Percentiles rank a stretch among this genome's conserved stretches.
Conservation (phyloP, 2,329 filamentous ascomycete genomes). For the Stachybotrys elegans region DNA sequence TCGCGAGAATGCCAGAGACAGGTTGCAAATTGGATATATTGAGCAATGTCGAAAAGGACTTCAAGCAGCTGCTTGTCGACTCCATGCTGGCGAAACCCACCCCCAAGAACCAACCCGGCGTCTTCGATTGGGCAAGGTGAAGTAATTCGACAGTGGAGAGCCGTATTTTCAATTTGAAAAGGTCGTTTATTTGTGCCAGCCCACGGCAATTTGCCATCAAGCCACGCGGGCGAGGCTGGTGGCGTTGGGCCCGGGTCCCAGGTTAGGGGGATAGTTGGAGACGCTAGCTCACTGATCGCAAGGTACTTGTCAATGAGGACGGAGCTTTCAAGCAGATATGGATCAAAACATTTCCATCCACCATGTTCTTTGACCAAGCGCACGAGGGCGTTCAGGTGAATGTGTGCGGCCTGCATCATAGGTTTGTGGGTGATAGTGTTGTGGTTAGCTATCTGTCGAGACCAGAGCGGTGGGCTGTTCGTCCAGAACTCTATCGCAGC, state of each 20-base stretch:
- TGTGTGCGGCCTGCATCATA: background rate
- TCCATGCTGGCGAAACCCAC: background rate
- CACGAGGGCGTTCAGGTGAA: constrained; percentile 7
- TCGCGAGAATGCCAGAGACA: background rate
- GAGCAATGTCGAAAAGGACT: background rate
- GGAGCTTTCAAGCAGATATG: constrained; percentile 9
- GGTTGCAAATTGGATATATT: background rate
- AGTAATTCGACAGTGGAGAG: background rate
- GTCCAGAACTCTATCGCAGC: constrained; percentile 8
- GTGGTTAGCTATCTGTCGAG: background rate
- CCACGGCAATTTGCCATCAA: too few relatives aligned
- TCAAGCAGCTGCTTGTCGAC: background rate
- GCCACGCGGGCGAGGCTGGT: too few relatives aligned
- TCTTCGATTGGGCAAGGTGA: background rate
- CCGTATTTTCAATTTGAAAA: background rate
- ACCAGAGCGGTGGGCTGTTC: constrained; percentile 1
- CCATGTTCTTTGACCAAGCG: constrained; percentile 6
- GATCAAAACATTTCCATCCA: constrained; percentile 8
- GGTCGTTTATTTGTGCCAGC: too few relatives aligned
- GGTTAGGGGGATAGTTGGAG: background rate
- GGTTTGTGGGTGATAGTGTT: too few relatives aligned
- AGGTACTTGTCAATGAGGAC: constrained; percentile 9
- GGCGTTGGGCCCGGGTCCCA: constrained; percentile 2
- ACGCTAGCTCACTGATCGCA: constrained; percentile 1
- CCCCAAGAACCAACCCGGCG: background rate